phyloP scores from a whole-genome alignment of 805 yeast genomes.

The Nakazawaea wyomingensis region DNA sequence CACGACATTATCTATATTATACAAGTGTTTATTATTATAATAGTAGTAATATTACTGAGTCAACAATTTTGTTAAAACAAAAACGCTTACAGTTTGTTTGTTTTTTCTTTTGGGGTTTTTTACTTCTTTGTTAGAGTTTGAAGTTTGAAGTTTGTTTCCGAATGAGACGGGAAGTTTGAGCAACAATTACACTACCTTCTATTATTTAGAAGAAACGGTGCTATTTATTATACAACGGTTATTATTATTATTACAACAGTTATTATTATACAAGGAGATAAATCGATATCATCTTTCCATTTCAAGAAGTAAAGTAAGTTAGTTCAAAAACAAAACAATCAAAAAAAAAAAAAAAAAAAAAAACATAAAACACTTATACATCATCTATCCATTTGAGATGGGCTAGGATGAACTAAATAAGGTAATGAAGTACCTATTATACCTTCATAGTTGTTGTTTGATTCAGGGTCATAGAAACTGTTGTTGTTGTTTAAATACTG shows the following conservation, averaged over 20 bases:
- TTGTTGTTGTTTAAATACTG: conserved; percentile 9
- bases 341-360: not conserved
- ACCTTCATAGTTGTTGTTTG: conserved; percentile 9
- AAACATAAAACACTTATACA: not conserved
- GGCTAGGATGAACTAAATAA: conserved; percentile 8
- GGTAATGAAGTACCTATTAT: conserved; percentile 11
- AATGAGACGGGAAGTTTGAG: too few species aligned
- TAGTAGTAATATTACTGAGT: not conserved
- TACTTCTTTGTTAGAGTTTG: too few species aligned
- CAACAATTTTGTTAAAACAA: too few species aligned
- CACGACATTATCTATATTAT: conserved; percentile 60
- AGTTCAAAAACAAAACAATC: not conserved
- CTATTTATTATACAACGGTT: too few species aligned
- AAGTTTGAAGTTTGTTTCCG: not conserved
- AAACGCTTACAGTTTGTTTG: too few species aligned
- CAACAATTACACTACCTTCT: not conserved
- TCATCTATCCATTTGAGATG: too few species aligned
- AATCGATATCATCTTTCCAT: too few species aligned
- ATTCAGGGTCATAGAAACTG: conserved; percentile 3
- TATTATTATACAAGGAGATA: too few species aligned
- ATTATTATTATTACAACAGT: too few species aligned
- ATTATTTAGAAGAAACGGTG: too few species aligned
- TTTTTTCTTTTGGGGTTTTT: too few species aligned
- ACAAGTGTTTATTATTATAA: not conserved
- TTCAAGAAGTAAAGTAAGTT: not conserved